Evolutionary conservation across 2,329 filamentous ascomycete genomes (phyloP), one percentile per base, ranked within the genome.

Genomic region (Fusarium secorum): DNA sequence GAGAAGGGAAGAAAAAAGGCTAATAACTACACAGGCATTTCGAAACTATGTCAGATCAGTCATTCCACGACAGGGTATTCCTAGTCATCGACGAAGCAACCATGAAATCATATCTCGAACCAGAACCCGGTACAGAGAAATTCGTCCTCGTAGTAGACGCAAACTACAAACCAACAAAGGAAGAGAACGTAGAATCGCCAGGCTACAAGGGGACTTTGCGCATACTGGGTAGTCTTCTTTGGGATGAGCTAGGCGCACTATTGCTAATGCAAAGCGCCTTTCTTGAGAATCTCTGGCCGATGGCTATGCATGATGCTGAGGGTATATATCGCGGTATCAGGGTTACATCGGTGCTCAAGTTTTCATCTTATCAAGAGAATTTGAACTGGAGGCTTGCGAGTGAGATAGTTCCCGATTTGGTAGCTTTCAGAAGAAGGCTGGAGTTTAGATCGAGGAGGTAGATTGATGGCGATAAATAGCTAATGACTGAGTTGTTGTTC

Each of bases 261-360:
- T 71, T 85, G 4, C 75, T 84, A 4, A 73, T 57, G 9, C 72
- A 75, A 55, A 67, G 61, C 10, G 59, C 63, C 0, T 35, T 35
- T 3, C 65, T 73, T 9, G n/a, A 33, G 11, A 42, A 72, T 7
- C 48, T 76, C 4, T 77, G 75, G 75, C 74, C 74, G 2, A 52
- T 74, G 35, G 73, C 69, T 3, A 71, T 76, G 70, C 49, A 65
- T 20, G 60, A 76, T 11, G 53, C 69, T 3, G 44, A 63, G 7
- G 30, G 36, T 3, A 41, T 74, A 0, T 77, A 77, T 18, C 49
- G 56, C n/a, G 75, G 75, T 1, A 64, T 64, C 1, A 58, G 35
- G 9, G 22, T 58, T 6, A 44, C 45, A 0, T 24, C 52, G 0
- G 66, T 72, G 7, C 45, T 66, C 1, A 72, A 72, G 10, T 70